phyloP scores from a whole-genome alignment of 208 protist species.

The Acanthamoeba royreba region DNA sequence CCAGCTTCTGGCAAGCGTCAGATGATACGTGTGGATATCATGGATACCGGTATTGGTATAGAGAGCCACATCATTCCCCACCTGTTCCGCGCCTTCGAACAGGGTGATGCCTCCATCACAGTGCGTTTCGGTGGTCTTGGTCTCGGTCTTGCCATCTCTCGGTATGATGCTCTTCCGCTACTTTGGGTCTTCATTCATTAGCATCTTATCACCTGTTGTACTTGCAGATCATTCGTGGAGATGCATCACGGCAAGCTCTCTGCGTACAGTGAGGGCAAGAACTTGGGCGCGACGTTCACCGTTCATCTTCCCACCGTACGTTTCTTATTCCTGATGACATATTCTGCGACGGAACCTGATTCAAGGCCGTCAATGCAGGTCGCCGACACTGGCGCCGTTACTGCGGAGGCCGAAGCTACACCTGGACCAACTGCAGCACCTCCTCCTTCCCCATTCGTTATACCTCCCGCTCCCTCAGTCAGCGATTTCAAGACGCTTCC shows the following conservation, averaged over 20 bases:
- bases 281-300: background rate
- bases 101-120: background rate
- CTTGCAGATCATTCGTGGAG: background rate
- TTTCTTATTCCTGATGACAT: no score
- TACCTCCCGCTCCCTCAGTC: no score
- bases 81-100: background rate
- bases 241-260: background rate
- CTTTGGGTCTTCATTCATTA: no score
- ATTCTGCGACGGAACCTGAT: no score
- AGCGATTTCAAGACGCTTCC: no score
- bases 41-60: background rate
- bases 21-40: background rate
- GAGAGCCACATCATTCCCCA: background rate
- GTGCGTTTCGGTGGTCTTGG: background rate
- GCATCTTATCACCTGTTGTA: no score
- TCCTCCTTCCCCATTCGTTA: no score
- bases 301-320: background rate
- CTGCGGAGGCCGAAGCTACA: no score
- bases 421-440: no score
- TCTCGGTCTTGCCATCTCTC: background rate
- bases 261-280: conserved; percentile 20
- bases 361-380: no score
- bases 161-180: no score
- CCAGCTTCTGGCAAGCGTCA: no score
- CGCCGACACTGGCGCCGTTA: background rate